phyloP scores from a whole-genome alignment of 2,329 filamentous ascomycete genomes.

The Stachybotrys echinatus region DNA sequence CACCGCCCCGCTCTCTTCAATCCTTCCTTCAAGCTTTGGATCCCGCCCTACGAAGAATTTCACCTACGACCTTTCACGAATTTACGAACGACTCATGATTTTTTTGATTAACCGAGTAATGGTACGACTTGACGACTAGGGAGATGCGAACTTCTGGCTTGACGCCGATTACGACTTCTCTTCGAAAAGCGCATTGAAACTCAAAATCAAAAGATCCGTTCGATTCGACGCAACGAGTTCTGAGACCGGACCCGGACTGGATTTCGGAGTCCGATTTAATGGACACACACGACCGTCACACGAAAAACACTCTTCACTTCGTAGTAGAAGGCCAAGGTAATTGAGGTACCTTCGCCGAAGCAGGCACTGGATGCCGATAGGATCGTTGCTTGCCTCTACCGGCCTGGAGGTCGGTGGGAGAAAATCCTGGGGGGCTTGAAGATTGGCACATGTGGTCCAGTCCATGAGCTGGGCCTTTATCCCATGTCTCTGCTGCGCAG shows the following conservation, averaged over 20 bases:
- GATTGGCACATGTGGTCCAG: too few relatives aligned
- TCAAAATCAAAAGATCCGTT: constrained; percentile 15
- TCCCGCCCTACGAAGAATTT: constrained; percentile 34
- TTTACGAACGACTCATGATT: constrained; percentile 30
- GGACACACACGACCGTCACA: constrained; percentile 25
- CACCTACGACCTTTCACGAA: constrained; percentile 36
- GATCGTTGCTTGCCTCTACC: constrained; percentile 30
- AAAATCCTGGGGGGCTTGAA: constrained; percentile 19
- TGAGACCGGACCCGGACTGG: constrained; percentile 20
- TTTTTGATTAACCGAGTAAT: constrained; percentile 10
- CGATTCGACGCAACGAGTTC: constrained; percentile 16
- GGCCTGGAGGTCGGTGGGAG: constrained; percentile 18
- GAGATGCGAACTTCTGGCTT: constrained; percentile 22
- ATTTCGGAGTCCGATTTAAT: constrained; percentile 15
- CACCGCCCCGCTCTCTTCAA: constrained; percentile 31
- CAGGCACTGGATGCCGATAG: constrained; percentile 36
- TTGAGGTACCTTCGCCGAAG: constrained; percentile 30
- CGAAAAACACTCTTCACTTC: neutral
- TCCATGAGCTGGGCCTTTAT: neutral
- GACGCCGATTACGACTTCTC: constrained; percentile 24
- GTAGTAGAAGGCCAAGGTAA: constrained; percentile 23
- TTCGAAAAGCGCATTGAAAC: constrained; percentile 19
- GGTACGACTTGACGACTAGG: constrained; percentile 23
- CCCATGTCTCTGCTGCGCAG: constrained; percentile 25
- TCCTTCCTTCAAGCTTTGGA: constrained; percentile 27